Base-by-base conservation (phyloP, 495 filamentous ascomycete species). In the Cetradonia linearis region DNA sequence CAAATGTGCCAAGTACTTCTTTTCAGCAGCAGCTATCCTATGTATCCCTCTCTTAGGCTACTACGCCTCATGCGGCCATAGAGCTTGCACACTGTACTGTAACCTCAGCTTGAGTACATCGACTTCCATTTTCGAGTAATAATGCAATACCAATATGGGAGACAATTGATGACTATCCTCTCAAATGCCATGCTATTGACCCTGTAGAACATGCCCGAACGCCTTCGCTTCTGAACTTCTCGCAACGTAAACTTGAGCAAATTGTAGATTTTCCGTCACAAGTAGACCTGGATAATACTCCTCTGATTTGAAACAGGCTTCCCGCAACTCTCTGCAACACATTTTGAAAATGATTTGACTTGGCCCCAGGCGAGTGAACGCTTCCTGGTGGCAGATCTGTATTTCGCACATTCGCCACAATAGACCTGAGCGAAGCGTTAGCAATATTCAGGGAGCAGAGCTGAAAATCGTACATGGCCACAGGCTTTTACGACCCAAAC, bases 401-500 rank as follows among this genome's bases (percentile, higher is more conserved):
- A 73, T 38, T 74, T 76, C 18, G 78, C 76, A 64, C 86, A 89
- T 60, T 80, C 77, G 46, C 86, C 86, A 68, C 86, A 89, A 66
- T 88, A 89, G 5, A 86, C 85, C 85, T 88, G 61, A 44, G 55
- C 52, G 36, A 38, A 34, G 14, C 25, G 31, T 38, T 59, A 48
- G 44, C 36, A 55, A 9, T 23, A 9, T 8, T 20, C 60, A 59
- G 56, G 66, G 34, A 25, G 40, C 33, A 23, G 52, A 38, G 27
- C 25, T 23, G 55, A 62, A 76, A 25, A 30, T 31, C 86, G 62
- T 76, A 91, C 87, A 77, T 91, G 87, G 58, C 87, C 88, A 70
- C 87, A 91, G 59, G 73, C 71, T 63, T 83, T 88, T 1, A 83
- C 76, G 20, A 88, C 77, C 86, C 87, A 90, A 36, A 89, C 83